Evolutionary conservation across 148 eudicot genomes (phyloP), one percentile per base, ranked within the genome.

Genomic region (Cornus kousa): DNA sequence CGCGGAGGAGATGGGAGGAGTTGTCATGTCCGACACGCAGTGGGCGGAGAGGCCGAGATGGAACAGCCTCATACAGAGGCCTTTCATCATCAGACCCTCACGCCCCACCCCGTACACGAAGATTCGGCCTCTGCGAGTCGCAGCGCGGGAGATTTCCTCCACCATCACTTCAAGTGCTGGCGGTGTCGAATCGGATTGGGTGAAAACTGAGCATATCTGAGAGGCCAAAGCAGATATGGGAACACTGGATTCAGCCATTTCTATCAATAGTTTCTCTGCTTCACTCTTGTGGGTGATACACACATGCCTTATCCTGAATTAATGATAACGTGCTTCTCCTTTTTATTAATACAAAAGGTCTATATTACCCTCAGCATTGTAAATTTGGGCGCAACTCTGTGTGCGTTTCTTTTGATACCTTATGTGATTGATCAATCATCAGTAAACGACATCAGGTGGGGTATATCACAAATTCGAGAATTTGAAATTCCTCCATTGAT

Each of bases 61-160:
- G 83, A 85, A 83, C 19, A 95, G 88, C 13, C 99, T 70, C 97
- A 95, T 95, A 79, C 92, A 90, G 4, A 95, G 86, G 76, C 87
- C 97, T 71, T 90, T 92, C 16, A 91, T 67, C 98, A 95, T 95
- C 5, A 95, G 91, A 22, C 97, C 98, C 71, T 95, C 98, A 5
- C 98, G 97, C 66, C 99, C 99, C 73, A 95, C 97, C 59, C 99
- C 98, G 78, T 93, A 90, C 64, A 93, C 86, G 82, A 95, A 95
- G 74, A 95, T 79, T 68, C 53, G 78, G 76, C 89, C 91, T 3
- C 78, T 71, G 65, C 82, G 91, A 79, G 79, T 39, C 35, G 84
- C 75, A 55, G 85, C 84, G 77, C 80, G 40, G 55, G 87, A 32
- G 82, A 95, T 87, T 64, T 89, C 90, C 64, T 79, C 77, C 48